Conservation (phyloP, 495 filamentous ascomycete species). For the Pyrenula aspistea region DNA sequence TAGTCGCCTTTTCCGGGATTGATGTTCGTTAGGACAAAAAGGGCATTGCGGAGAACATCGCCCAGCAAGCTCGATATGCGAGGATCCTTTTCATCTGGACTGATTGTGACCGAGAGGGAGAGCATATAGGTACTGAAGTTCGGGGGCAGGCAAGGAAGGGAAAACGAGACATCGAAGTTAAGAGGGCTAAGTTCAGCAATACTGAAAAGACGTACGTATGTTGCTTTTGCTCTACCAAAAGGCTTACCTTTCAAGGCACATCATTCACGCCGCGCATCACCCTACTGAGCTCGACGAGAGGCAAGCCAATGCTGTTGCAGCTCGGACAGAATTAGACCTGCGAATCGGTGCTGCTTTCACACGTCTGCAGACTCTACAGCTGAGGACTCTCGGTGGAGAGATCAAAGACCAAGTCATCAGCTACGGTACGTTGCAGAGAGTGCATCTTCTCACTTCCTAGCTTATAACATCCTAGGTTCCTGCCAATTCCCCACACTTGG, state of each 20-base stretch:
- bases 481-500: conserved; percentile 96
- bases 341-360: conserved; percentile 88
- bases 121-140: conserved; percentile 93
- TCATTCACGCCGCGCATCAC: conserved; percentile 68
- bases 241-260: conserved; percentile 36
- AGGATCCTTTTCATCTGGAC: conserved; percentile 89
- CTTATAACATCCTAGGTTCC: conserved; percentile 48
- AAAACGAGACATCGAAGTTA: conserved; percentile 65
- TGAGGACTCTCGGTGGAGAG: conserved; percentile 52
- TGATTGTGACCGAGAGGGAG: conserved; percentile 95
- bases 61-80: conserved; percentile 54
- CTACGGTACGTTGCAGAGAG: conserved; percentile 51
- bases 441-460: not conserved
- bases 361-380: conserved; percentile 66
- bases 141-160: conserved; percentile 63
- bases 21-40: conserved; percentile 50
- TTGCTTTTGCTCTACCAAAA: not conserved
- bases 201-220: conserved; percentile 73
- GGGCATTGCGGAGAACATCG: conserved; percentile 75
- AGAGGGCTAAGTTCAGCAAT: conserved; percentile 85
- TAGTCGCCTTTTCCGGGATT: too few relatives aligned
- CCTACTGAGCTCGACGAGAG: conserved; percentile 70
- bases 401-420: conserved; percentile 58
- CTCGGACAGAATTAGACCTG: conserved; percentile 84
- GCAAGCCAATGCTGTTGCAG: conserved; percentile 79